These are phyloP conservation scores for Aspergillus felis DNA, from an alignment of 2,329 filamentous ascomycete species.

Conservation along the genomic window DNA sequence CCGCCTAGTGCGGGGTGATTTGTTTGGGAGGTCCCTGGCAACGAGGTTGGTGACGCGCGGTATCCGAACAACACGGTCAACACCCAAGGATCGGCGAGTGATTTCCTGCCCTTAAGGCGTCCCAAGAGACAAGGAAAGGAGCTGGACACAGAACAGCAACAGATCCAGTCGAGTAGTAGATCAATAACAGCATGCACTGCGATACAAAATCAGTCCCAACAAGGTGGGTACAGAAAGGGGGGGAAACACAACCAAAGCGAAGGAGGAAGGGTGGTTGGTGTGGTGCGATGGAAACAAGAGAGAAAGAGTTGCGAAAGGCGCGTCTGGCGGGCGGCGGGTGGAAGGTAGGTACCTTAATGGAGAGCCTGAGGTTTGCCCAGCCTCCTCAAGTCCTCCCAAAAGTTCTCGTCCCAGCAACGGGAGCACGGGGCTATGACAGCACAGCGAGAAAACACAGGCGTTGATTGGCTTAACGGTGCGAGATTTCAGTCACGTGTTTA, in stretches of 20 bases:
- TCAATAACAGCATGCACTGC: not conserved
- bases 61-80: constrained; percentile 30
- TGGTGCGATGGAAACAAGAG: constrained; percentile 1
- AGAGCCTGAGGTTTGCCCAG: constrained; percentile 6
- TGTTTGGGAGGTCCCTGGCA: constrained; percentile 19
- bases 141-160: not conserved
- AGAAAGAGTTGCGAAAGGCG: constrained; percentile 2
- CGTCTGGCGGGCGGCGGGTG: constrained; percentile 1
- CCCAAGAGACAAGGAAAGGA: constrained; percentile 1
- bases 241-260: not conserved
- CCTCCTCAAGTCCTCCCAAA: constrained; percentile 3
- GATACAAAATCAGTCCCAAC: not conserved
- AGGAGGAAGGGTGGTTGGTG: constrained; percentile 4
- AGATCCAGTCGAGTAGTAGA: not conserved
- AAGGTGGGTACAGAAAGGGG: constrained; percentile 8
- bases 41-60: constrained; percentile 30
- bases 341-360: not conserved
- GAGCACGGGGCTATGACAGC: not conserved
- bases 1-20: constrained; percentile 32
- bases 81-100: constrained; percentile 21
- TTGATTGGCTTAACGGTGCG: constrained; percentile 9
- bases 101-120: constrained; percentile 6
- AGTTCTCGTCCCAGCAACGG: not conserved
- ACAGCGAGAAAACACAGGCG: not conserved
- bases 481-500: constrained; percentile 31